Evolutionary conservation across 257 asterid genomes (phyloP).

Genomic region (Jasminum sambac): DNA sequence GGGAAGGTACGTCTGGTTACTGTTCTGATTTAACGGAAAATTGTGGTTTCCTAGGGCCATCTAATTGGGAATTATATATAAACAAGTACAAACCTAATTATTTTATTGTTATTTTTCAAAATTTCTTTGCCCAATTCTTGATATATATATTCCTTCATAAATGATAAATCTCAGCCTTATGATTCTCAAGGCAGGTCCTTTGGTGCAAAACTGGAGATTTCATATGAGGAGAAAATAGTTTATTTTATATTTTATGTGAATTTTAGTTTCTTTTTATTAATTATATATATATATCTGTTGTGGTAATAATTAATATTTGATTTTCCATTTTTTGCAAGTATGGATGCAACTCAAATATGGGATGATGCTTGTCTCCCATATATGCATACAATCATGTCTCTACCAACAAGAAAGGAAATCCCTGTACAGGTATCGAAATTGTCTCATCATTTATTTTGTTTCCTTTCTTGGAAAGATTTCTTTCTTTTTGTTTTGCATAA

Average conservation of each 20-base stretch:
- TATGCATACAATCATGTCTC: slow-evolving; percentile 19
- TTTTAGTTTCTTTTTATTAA: not conserved
- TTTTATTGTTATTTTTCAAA: not conserved
- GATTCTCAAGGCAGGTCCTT: not conserved
- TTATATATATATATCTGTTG: no score
- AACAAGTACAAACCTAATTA: not conserved
- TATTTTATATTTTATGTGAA: slow-evolving; percentile 7
- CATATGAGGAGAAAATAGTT: not conserved
- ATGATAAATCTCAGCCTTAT: not conserved
- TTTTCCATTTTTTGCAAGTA: slow-evolving; percentile 5
- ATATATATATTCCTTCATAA: not conserved
- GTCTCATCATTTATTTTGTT: slow-evolving; percentile 25
- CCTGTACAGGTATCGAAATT: slow-evolving; percentile 22
- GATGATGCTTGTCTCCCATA: slow-evolving; percentile 30
- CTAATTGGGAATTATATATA: not conserved
- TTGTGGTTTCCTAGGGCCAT: not conserved
- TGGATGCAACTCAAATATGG: slow-evolving; percentile 29
- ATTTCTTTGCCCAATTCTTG: not conserved
- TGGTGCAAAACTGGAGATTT: not conserved
- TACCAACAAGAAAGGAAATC: slow-evolving; percentile 17
- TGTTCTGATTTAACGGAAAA: slow-evolving; percentile 31
- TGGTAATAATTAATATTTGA: slow-evolving; percentile 19
- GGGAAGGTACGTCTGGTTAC: slow-evolving; percentile 31
- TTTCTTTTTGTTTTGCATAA: not conserved
- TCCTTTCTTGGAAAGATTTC: slow-evolving; percentile 16